Evolutionary conservation across 345 rosid species (phyloP), one percentile per base, ranked within the genome.

Genomic region (Alliaria petiolata): DNA sequence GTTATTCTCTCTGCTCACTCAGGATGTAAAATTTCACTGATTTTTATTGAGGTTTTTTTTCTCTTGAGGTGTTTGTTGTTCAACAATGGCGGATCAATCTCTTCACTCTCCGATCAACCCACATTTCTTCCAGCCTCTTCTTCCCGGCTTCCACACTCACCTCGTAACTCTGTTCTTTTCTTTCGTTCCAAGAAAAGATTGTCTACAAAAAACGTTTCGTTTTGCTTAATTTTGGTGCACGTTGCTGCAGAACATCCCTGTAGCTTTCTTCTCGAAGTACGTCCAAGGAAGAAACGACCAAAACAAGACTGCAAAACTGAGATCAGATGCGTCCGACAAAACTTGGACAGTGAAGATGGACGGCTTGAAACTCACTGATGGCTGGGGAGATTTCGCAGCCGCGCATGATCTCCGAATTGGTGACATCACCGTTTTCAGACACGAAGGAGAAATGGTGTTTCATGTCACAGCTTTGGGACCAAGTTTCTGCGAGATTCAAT

Each of bases 51-150:
- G 39, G 6, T 26, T 34, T 22, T 22, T n/a, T n/a, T 35, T 72
- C 7, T 63, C 31, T 34, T 44, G 15, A 53, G 46, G 50, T 54
- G 15, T 26, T 26, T 51, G 25, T 22, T n/a, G n/a, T 22, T 22
- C 25, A 46, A 53, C 59, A 75, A 75, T 75, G 79, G 74, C 31
- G 16, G 47, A 75, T 60, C 74, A 49, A 16, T 44, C 16, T 67
- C 47, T 42, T 42, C 12, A 7, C 47, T 42, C 72, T 52, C 74
- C 56, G 1, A 52, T 0, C 26, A 75, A 46, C 0, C 65, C 65
- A 26, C 79, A 76, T 69, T 76, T 76, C 70, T 69, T 75, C 45
- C 13, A 69, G 3, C 74, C 79, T 62, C 44, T 75, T 54, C 74
- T 68, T 76, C 45, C 65, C 5, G 65, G 39, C 59, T 53, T 62